Evolutionary conservation across 257 asterid species (phyloP).

Genomic region (Anisodus tanguticus): DNA sequence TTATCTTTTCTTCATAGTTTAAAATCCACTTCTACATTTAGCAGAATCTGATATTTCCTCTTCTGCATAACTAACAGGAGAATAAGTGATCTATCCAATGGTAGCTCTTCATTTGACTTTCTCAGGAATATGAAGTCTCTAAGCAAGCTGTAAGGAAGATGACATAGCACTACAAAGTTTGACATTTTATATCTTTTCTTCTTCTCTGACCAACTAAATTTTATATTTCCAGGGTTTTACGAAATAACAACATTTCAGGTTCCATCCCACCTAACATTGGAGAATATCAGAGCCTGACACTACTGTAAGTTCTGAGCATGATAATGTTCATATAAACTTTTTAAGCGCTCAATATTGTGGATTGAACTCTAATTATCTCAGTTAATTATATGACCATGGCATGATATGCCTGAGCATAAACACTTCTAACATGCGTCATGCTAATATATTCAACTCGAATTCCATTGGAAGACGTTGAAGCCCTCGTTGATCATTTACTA

Average conservation of each 20-base stretch:
- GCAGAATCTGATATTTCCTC: constrained; percentile 34
- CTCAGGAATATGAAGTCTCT: constrained; percentile 55
- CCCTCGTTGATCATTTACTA: too few species aligned
- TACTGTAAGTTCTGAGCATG: constrained; percentile 53
- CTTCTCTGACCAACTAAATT: neutral
- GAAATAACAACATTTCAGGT: constrained; percentile 78
- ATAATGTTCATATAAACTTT: constrained; percentile 9
- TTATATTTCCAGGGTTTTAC: constrained; percentile 52
- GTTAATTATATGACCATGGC: neutral
- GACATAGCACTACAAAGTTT: neutral
- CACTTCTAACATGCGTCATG: neutral
- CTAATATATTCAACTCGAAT: neutral
- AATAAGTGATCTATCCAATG: constrained; percentile 75
- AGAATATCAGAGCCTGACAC: constrained; percentile 51
- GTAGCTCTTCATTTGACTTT: constrained; percentile 71
- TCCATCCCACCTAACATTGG: constrained; percentile 61
- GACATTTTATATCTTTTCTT: neutral
- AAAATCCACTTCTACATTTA: neutral
- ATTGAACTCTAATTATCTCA: neutral
- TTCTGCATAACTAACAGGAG: constrained; percentile 53
- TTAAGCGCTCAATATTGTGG: neutral
- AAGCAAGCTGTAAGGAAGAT: constrained; percentile 57
- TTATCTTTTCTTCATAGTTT: constrained; percentile 19
- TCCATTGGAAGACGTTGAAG: neutral
- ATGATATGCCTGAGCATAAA: neutral